phyloP scores from a whole-genome alignment of 768 basidiomycete species.

The Wakefieldia striispora region DNA sequence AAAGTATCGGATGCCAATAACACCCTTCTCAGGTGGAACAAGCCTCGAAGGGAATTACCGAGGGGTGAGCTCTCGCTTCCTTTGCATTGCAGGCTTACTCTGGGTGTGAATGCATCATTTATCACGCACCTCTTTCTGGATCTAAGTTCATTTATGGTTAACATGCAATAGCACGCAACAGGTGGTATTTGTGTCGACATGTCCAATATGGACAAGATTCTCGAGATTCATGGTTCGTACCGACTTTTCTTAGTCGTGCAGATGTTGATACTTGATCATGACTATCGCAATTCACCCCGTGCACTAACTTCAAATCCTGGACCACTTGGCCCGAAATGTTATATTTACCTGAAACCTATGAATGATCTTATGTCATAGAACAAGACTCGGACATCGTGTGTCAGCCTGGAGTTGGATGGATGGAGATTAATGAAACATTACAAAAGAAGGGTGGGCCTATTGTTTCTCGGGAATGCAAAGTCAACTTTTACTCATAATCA shows the following conservation, averaged over 20 bases:
- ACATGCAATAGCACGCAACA: slow-evolving; percentile 13
- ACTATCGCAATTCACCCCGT: no score
- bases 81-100: neutral
- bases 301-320: neutral
- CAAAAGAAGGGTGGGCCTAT: slow-evolving; percentile 52
- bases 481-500: neutral
- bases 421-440: slow-evolving; percentile 67
- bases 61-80: slow-evolving; percentile 43
- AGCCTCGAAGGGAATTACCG: slow-evolving; percentile 76
- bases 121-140: neutral
- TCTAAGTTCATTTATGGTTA: neutral
- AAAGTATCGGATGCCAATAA: slow-evolving; percentile 74
- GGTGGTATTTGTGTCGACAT: slow-evolving; percentile 83
- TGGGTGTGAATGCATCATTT: neutral
- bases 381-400: slow-evolving; percentile 71
- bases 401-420: slow-evolving; percentile 71
- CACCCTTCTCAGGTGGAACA: slow-evolving; percentile 79
- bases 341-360: neutral
- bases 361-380: slow-evolving; percentile 36
- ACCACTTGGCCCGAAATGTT: neutral
- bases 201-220: slow-evolving; percentile 73
- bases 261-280: neutral
- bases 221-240: slow-evolving; percentile 65
- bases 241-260: neutral
- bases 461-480: neutral